phyloP scores from a whole-genome alignment of 202 grass and related monocot genomes.

The Bolboschoenoplectus hybrid region DNA sequence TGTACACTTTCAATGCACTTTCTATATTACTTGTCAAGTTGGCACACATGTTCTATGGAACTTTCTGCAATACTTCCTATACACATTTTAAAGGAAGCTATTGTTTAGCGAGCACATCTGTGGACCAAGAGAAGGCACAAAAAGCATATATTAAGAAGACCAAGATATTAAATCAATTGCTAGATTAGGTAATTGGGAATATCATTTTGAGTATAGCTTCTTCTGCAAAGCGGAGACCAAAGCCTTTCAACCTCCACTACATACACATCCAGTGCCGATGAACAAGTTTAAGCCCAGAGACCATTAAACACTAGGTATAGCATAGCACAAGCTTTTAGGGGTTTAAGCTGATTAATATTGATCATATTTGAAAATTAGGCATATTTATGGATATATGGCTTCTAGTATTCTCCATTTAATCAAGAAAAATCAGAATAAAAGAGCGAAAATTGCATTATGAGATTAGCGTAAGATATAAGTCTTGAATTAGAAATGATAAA shows the following conservation, averaged over 20 bases:
- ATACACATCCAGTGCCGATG: background rate
- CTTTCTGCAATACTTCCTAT: background rate
- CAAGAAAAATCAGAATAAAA: background rate
- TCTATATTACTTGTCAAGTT: background rate
- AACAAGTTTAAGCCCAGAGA: background rate
- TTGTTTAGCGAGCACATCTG: background rate
- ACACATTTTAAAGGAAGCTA: background rate
- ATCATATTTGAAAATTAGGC: background rate
- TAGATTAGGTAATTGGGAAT: too few species aligned
- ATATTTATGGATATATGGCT: conserved; percentile 1
- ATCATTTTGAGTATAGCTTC: too few species aligned
- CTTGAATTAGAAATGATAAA: background rate
- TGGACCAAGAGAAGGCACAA: background rate
- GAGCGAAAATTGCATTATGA: background rate
- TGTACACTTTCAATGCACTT: background rate
- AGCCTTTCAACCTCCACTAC: too few species aligned
- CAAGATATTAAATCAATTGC: too few species aligned
- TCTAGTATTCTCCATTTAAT: background rate
- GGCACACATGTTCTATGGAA: background rate
- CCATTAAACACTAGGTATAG: background rate
- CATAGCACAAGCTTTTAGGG: background rate
- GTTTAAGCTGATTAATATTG: background rate
- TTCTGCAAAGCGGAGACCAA: too few species aligned
- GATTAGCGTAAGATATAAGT: background rate
- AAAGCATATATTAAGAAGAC: background rate